A percentile compares a stretch with the other conserved stretches of the same genome.
Evolutionary conservation across 441 rosid genomes (phyloP).

Genomic region (Mallotus japonicus): DNA sequence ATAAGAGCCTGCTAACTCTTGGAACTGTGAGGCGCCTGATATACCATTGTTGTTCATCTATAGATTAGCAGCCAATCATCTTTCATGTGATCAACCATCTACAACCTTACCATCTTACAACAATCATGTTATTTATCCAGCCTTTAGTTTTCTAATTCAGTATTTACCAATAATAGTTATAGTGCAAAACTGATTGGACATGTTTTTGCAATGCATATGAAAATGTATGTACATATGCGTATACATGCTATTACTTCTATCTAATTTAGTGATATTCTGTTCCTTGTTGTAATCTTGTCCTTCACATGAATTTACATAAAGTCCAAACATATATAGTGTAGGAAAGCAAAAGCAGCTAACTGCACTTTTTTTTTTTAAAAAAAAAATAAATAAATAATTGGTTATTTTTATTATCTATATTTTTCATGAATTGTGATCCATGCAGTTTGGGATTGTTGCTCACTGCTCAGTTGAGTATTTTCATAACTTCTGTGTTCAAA

Average conservation of each 20-base stretch:
- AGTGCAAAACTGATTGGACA: not conserved
- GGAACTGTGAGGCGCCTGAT: slow-evolving; percentile 79
- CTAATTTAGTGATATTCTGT: not conserved
- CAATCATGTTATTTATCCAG: not conserved
- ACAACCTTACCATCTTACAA: not conserved
- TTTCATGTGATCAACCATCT: slow-evolving; percentile 14
- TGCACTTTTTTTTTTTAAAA: not conserved
- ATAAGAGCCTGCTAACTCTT: slow-evolving; percentile 95
- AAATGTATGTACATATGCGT: not conserved
- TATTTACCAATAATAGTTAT: slow-evolving; percentile 8
- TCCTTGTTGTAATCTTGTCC: not conserved
- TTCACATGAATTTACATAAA: not conserved
- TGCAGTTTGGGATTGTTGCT: not conserved
- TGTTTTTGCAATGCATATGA: not conserved
- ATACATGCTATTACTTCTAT: not conserved
- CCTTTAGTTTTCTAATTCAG: slow-evolving; percentile 4
- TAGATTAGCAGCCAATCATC: slow-evolving; percentile 11
- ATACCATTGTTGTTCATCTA: slow-evolving; percentile 6
- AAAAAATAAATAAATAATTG: too few relatives aligned
- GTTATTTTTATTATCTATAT: not conserved
- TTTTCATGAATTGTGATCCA: not conserved
- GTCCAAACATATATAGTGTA: not conserved
- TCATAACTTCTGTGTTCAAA: not conserved
- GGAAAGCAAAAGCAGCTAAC: slow-evolving; percentile 1
- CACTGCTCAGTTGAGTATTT: not conserved